Conservation (phyloP, 768 basidiomycete species). For the Tylopilus balloui region DNA sequence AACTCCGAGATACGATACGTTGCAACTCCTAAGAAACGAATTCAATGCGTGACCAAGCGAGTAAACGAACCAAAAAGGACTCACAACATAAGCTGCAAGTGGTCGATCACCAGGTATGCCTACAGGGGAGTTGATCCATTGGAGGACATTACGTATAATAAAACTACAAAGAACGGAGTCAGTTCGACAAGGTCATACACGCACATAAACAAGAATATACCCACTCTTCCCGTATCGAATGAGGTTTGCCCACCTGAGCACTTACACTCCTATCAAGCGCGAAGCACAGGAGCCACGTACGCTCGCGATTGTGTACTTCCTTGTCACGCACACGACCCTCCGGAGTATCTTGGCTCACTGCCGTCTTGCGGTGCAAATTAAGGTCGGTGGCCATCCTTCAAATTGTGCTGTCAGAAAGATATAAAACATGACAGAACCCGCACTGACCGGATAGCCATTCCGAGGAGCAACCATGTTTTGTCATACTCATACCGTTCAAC, state of each 20-base stretch:
- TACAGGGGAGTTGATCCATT: slow-evolving; percentile 70
- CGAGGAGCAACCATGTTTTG: slow-evolving; percentile 85
- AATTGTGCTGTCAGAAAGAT: slow-evolving; percentile 9
- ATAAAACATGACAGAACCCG: not conserved
- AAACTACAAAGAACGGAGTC: slow-evolving; percentile 43
- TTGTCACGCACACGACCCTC: slow-evolving; percentile 75
- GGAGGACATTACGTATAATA: slow-evolving; percentile 77
- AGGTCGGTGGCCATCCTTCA: slow-evolving; percentile 91
- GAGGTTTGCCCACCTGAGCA: slow-evolving; percentile 96
- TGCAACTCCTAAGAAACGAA: slow-evolving; percentile 62
- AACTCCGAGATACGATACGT: slow-evolving; percentile 79
- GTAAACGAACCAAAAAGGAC: slow-evolving; percentile 19
- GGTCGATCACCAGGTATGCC: slow-evolving; percentile 61
- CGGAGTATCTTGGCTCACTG: slow-evolving; percentile 57
- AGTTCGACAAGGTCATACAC: not conserved
- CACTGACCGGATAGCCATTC: slow-evolving; percentile 76
- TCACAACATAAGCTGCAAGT: slow-evolving; percentile 72
- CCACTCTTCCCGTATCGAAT: slow-evolving; percentile 89
- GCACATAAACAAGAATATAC: slow-evolving; percentile 28
- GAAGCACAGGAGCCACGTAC: slow-evolving; percentile 91
- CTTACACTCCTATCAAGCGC: slow-evolving; percentile 84
- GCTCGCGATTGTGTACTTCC: slow-evolving; percentile 90
- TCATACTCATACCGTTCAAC: slow-evolving; percentile 97
- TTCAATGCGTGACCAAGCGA: not conserved
- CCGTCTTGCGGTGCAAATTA: slow-evolving; percentile 88